These are phyloP conservation scores for Scenedesmus sp. DNA, from an alignment of 163 green algal genomes.

Conservation along the genomic window DNA sequence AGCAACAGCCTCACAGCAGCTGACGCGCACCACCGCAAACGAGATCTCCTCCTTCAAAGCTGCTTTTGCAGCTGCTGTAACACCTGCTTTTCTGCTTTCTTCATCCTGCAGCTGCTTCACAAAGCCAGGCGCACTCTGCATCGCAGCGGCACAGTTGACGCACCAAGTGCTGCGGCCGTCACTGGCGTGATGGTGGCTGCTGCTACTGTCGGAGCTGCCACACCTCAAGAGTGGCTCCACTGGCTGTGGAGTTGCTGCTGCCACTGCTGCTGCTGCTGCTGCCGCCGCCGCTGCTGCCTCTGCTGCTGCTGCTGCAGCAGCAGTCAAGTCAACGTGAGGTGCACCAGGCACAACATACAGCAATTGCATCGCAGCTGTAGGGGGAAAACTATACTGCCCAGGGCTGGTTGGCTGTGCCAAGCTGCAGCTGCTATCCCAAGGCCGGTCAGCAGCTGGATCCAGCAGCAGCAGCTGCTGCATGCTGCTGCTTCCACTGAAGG, in stretches of 20 bases:
- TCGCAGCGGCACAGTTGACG: neutral
- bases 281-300: neutral
- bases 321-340: no score
- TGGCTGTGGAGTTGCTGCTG: neutral
- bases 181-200: neutral
- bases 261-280: neutral
- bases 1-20: neutral
- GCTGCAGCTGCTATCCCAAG: no score
- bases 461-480: neutral
- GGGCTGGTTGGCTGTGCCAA: no score
- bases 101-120: neutral
- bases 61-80: neutral
- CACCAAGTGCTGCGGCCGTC: neutral
- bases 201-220: constrained; percentile 1
- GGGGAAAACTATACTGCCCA: no score
- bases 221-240: neutral
- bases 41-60: neutral
- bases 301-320: neutral
- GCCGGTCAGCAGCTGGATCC: neutral
- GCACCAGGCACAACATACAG: no score
- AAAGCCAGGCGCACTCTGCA: neutral
- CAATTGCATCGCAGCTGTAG: no score
- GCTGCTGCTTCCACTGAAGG: neutral
- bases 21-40: neutral
- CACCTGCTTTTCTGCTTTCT: neutral